Evolutionary conservation across 345 rosid genomes (phyloP).

Genomic region (Mercurialis annua): DNA sequence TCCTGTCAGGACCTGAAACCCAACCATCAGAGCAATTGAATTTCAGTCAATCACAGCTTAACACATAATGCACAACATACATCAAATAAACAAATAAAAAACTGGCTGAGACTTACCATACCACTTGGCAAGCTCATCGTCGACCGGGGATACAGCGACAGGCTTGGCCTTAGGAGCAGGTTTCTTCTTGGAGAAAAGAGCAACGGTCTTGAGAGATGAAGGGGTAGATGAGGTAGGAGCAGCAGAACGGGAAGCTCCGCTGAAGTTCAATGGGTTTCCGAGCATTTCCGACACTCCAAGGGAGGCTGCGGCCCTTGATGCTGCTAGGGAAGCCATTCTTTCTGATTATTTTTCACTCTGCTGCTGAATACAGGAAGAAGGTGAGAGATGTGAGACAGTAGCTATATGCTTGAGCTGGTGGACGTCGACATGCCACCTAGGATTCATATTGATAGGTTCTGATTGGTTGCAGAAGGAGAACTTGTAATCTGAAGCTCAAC

Average conservation of each 20-base stretch:
- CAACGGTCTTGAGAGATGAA: constrained; percentile 63
- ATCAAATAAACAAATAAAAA: constrained; percentile 11
- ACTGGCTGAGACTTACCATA: constrained; percentile 54
- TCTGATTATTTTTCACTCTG: neutral
- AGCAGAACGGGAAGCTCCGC: constrained; percentile 42
- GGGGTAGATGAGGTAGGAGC: constrained; percentile 57
- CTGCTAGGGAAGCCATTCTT: constrained; percentile 50
- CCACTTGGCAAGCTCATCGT: constrained; percentile 97
- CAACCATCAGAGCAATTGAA: neutral
- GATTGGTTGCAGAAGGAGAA: constrained; percentile 39
- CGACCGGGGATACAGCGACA: constrained; percentile 39
- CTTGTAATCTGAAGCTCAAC: constrained; percentile 53
- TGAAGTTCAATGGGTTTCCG: constrained; percentile 67
- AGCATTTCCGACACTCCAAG: constrained; percentile 78
- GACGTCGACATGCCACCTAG: constrained; percentile 45
- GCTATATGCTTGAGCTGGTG: constrained; percentile 64
- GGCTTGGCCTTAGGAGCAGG: constrained; percentile 61
- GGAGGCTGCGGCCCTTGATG: constrained; percentile 63
- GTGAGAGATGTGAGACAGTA: constrained; percentile 18
- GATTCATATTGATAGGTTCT: constrained; percentile 26
- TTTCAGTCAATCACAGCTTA: neutral
- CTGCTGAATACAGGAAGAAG: neutral
- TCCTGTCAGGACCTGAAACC: constrained; percentile 86
- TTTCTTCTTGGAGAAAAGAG: constrained; percentile 83
- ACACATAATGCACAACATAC: neutral